Evolutionary conservation across 306 rosid species (phyloP).

Genomic region (Comarum palustre): DNA sequence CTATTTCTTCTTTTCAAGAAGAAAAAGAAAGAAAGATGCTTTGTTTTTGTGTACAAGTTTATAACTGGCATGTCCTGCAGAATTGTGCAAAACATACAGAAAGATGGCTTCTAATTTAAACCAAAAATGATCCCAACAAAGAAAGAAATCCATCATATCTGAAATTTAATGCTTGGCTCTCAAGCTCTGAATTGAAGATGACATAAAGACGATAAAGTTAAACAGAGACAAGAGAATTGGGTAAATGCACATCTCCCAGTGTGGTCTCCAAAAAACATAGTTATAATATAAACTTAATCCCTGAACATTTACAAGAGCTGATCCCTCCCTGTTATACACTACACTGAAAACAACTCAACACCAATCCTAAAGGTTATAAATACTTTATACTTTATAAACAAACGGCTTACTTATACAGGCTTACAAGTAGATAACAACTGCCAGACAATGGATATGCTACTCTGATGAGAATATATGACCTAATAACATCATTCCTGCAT

Average conservation of each 20-base stretch:
- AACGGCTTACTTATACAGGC: neutral
- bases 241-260: neutral
- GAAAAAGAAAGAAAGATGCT: neutral
- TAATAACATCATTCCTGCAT: neutral
- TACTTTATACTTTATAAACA: neutral
- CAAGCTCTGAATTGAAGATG: neutral
- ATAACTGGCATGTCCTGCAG: neutral
- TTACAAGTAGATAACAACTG: neutral
- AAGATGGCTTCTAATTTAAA: neutral
- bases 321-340: neutral
- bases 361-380: conserved; percentile 8
- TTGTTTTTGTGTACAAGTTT: neutral
- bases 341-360: conserved; percentile 14
- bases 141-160: neutral
- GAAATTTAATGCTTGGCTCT: neutral
- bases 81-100: neutral
- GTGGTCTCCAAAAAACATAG: neutral
- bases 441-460: neutral
- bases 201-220: neutral
- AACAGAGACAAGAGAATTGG: neutral
- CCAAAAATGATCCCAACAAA: neutral
- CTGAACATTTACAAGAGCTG: conserved; percentile 21
- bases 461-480: neutral
- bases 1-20: neutral
- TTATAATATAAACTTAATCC: conserved; percentile 9